Base-by-base conservation (phyloP, 116 monocot species). In the Posidonia oceanica region DNA sequence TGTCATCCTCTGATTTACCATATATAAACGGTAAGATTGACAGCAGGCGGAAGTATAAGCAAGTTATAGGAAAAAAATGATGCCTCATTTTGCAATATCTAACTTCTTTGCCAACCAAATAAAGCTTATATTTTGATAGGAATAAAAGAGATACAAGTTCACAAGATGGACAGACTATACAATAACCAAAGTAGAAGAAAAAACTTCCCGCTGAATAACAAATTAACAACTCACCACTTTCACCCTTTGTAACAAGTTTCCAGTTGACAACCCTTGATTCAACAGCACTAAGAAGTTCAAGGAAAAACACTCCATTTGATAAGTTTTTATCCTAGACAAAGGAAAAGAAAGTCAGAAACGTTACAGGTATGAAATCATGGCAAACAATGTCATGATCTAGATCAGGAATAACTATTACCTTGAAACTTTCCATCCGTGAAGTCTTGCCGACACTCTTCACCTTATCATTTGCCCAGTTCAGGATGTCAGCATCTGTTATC, bases 191-290 rank as follows among this genome's bases (percentile, higher is more conserved):
- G 29, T 29, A 0, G 29, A 29, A 29, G 29, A 29, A 29, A 29
- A 29, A 29, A 58, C 58, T 58, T 58, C 16, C 58, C 5, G 7
- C 48, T 7, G 48, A 48, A 48, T 48, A 48, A 48, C 11, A 58
- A 7, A 7, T 3, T 17, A 58, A 58, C n/a, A 58, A 65, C 71
- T 38, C 77, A 95, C 91, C 91, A 48, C 44, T 81, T 75, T 86
- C 88, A 69, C 91, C 94, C 82, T 84, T 86, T 2, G 86, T 91
- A 29, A 91, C 86, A 71, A 95, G 72, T 67, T 84, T 95, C 91
- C 94, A 95, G 64, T 81, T 88, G 74, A 95, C 91, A 75, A 91
- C 91, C 74, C 91, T 83, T 64, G 94, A 78, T 54, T 91, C 81
- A 38, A 95, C 88, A 76, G 86, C 77, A 76, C 91, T 88, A 3